Evolutionary conservation across 768 basidiomycete genomes (phyloP), one percentile per base, ranked within the genome.

Genomic region (Leccinum obscurum): DNA sequence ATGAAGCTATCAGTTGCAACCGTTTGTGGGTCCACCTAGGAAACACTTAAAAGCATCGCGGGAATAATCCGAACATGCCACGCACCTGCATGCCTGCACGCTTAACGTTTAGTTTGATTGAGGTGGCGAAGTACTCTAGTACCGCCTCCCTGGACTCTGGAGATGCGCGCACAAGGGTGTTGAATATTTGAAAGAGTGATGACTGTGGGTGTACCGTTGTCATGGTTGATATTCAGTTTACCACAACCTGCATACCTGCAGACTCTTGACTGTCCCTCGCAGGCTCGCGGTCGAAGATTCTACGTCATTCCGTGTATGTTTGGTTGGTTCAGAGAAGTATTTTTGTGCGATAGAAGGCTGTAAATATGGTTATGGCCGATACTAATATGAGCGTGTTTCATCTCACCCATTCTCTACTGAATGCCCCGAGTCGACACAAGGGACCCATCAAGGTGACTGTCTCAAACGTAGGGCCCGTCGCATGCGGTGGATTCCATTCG

Each of bases 1-100:
- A 99, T 90, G 72, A 94, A 98, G 58, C 91, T 88, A 70, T 99
- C 96, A 1, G 87, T 87, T 1, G 95, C 85, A 11, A 98, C 95
- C 0, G 92, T 93, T 10, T 84, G 82, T 1, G 87, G 84, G 59
- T 98, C 92, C 34, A 97, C 92, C 85, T 93, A 58, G 37, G 44
- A 50, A 7, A 8, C n/a, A 37, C 13, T 34, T 9, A 24, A 52
- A 54, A 54, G n/a, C 11, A 30, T 41, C 28, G 37, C 30, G 20
- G 28, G 39, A 30, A 57, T 39, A 35, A 4, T 35, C 3, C 28
- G 26, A 52, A 22, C 39, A 35, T 37, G 48, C 6, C n/a, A 60
- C 66, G 48, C 58, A 88, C 91, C 78, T 93, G 90, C 85, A 93
- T 90, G n/a, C 95, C 97, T 3, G 92, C 85, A 54, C 97, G 86